Percentiles rank a stretch among this genome's conserved stretches.
Evolutionary conservation across 768 basidiomycete species (phyloP).

Genomic region (Podaxis pistillaris): DNA sequence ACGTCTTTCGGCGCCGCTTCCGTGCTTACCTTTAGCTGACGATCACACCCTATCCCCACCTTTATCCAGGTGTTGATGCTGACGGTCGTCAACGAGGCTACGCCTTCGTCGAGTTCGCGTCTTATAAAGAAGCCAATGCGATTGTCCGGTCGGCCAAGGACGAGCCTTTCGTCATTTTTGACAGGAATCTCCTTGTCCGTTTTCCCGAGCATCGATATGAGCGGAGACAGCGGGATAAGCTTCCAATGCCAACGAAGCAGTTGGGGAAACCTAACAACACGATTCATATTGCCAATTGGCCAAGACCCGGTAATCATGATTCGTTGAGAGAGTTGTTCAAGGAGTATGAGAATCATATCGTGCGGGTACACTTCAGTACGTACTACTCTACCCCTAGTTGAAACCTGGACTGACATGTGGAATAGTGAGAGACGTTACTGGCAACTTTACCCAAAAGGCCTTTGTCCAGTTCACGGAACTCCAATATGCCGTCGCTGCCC

Average conservation of each 20-base stretch:
- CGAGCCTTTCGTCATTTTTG: conserved; percentile 49
- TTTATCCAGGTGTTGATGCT: conserved; percentile 7
- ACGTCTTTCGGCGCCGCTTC: conserved; percentile 21
- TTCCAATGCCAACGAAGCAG: not conserved
- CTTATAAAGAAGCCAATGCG: conserved; percentile 32
- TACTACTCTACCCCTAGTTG: conserved; percentile 5
- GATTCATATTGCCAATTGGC: conserved; percentile 31
- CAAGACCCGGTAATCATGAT: conserved; percentile 18
- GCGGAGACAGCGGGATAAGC: not conserved
- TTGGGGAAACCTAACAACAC: conserved; percentile 22
- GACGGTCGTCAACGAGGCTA: conserved; percentile 42
- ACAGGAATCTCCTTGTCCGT: conserved; percentile 42
- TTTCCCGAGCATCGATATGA: conserved; percentile 28
- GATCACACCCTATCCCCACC: not conserved
- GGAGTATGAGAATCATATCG: conserved; percentile 29
- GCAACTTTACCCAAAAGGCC: conserved; percentile 31
- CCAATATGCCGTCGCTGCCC: conserved; percentile 46
- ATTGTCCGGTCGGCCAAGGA: conserved; percentile 33
- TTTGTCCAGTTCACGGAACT: conserved; percentile 54
- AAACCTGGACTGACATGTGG: not conserved
- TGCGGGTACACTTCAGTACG: conserved; percentile 30
- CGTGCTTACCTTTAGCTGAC: not conserved
- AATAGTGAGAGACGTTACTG: conserved; percentile 32
- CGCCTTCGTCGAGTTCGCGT: conserved; percentile 43
- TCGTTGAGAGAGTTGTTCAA: conserved; percentile 23